Evolutionary conservation across 768 basidiomycete species (phyloP), one percentile per base, ranked within the genome.

Genomic region (Suillus luteus): DNA sequence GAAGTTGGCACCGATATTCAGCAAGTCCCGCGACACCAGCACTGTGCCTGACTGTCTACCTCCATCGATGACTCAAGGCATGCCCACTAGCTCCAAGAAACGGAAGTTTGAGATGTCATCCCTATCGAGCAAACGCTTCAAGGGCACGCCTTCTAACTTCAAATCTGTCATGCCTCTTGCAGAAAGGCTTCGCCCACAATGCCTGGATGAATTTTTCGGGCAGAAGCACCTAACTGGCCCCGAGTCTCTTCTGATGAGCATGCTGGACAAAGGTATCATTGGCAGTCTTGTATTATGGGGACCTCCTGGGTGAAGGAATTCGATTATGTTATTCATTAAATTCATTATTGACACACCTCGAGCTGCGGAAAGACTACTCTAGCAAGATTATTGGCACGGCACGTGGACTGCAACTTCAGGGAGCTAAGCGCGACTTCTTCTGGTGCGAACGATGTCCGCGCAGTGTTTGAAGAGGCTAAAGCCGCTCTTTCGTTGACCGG

Each of bases 331-430:
- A 15, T 54, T 54, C 38, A 10, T 22, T 22, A 14, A 9, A 48
- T 49, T 37, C 17, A 22, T 8, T 38, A 55, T 48, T 61, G 24
- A 59, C 62, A 22, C 33, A 6, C 41, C 35, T 40, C 41, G 17
- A 88, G 86, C 37, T 88, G 85, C 66, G 89, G 90, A 22, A 91
- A 90, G 75, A 92, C 89, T 1, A 93, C 91, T 0, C 75, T 94
- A 37, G 91, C 91, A 0, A 79, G 91, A 66, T 72, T 95, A 31
- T 77, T 94, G 10, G 90, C 91, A 0, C 80, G 78, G 51, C 80
- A 81, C 59, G 81, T 85, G 1, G 77, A 86, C 66, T 83, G 85
- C 15, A 76, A 83, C 12, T 91, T 92, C 72, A 91, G 86, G 67
- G 93, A 95, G 69, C 75, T 93, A 24, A 89, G 88, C 70, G 90